phyloP scores from a whole-genome alignment of 1,284 basidiomycete genomes.

The Psilocybe mexicana region DNA sequence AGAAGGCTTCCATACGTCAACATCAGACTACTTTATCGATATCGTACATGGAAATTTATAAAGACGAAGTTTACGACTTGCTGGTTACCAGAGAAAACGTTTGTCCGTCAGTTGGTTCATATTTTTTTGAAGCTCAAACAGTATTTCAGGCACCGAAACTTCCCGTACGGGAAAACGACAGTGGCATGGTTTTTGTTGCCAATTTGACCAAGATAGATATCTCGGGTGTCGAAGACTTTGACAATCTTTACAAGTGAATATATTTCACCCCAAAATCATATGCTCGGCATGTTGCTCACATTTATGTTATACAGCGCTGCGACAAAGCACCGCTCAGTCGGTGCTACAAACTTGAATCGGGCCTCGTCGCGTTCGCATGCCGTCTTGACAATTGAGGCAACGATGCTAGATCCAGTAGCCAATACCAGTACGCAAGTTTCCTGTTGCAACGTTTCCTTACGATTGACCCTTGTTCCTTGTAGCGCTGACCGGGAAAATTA shows the following conservation, averaged over 20 bases:
- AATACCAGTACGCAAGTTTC: conserved; percentile 45
- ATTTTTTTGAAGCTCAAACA: conserved; percentile 4
- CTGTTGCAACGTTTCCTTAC: background rate
- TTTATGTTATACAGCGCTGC: conserved; percentile 46
- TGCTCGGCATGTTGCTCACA: background rate
- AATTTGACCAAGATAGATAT: conserved; percentile 62
- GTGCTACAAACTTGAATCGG: conserved; percentile 78
- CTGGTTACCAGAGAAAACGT: conserved; percentile 70
- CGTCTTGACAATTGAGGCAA: conserved; percentile 70
- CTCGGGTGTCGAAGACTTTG: conserved; percentile 58
- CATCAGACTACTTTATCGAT: conserved; percentile 50
- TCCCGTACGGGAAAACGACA: conserved; percentile 74
- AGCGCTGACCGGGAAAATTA: conserved; percentile 74
- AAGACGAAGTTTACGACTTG: conserved; percentile 84
- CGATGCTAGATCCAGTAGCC: conserved; percentile 46
- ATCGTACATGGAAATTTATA: conserved; percentile 87
- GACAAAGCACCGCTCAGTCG: conserved; percentile 74
- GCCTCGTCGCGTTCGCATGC: conserved; percentile 84
- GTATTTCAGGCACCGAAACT: conserved; percentile 67
- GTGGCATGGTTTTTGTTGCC: conserved; percentile 77
- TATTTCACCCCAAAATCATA: background rate
- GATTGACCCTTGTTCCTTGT: background rate
- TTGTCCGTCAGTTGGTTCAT: conserved; percentile 24
- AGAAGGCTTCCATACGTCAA: conserved; percentile 35
- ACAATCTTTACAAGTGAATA: conserved; percentile 61